Base-by-base conservation (phyloP, 176 grass and related monocot species). In the Echinochloa phyllopogon region DNA sequence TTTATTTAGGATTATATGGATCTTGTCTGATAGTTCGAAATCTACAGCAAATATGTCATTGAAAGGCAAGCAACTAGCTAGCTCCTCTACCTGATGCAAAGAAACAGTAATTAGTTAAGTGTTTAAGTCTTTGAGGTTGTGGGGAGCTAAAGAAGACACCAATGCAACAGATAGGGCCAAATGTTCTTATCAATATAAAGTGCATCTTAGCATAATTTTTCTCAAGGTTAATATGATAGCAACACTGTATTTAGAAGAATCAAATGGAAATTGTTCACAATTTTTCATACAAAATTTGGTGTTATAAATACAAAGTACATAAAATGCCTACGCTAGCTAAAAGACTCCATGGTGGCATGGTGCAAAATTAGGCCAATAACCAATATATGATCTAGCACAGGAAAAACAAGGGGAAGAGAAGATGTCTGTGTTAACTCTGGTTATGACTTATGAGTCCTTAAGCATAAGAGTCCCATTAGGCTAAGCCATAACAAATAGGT, bases 101-200 rank as follows among this genome's bases (percentile, higher is more conserved):
- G 39, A 82, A 82, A 40, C 12, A 67, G 42, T 33, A 64, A 52
- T 13, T 43, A 75, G 51, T 27, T 77, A 25, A 71, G 9, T 33
- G 0, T 11, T 23, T 15, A 68, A 44, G 3, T 27, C 12, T 23
- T n/a, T 53, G 20, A 52, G 45, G 15, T 61, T 65, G 20, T 74
- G 3, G 11, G 39, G 38, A 55, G 60, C 18, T 38, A 37, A 27
- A n/a, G 17, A 5, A 75, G 39, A 56, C 15, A 80, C 27, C 23
- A 39, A 25, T 40, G 24, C 11, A 74, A 67, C 17, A 56, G 2
- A 27, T 14, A 24, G 57, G 16, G 49, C 16, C 2, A 67, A 39
- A 18, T 68, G 60, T 52, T 33, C 6, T 18, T 66, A 33, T 1
- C 12, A 18, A 53, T n/a, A n/a, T 7, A 59, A 59, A 24, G 21